Base-by-base conservation (phyloP, 768 basidiomycete species). In the Ramaria sp. region DNA sequence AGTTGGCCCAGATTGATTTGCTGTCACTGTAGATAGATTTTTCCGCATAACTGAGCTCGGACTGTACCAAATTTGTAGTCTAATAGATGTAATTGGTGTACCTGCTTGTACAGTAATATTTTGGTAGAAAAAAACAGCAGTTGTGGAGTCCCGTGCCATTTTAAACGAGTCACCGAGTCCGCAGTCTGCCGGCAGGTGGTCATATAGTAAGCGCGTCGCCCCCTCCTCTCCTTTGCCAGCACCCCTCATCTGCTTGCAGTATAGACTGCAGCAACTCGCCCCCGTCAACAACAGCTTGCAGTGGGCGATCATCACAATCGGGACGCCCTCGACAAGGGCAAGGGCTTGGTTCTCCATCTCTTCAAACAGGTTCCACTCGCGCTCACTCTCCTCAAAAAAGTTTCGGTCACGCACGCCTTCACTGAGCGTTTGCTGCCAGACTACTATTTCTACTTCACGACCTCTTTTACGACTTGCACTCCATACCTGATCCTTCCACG, bases 351-450 rank as follows among this genome's bases (percentile, higher is more conserved):
- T 45, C 43, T 34, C 24, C 37, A 19, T 34, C 15, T 20, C 24
- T 49, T 17, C 47, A 30, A 34, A 27, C 37, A 57, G 55, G 20
- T 24, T 39, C 48, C 34, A 22, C 49, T 34, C 42, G 42, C 51
- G 57, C 57, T 58, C 50, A 54, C 27, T 51, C 48, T 42, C 42
- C 62, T 62, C 64, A 67, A 89, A 90, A 89, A 89, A 86, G 86
- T 86, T 52, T 52, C n/a, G 33, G 37, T 22, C 17, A 52, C 51
- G 51, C 80, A 78, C 88, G 88, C 88, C 88, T 91, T 90, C 78
- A 84, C 77, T 89, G 88, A 78, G 88, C 88, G 88, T 91, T 76
- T 75, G 86, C 86, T 58, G 49, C 39, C 43, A 52, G 41, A 53
- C 48, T 56, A 52, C n/a, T n/a, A n/a, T n/a, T 31, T 7, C 51